A percentile compares a stretch with the other conserved stretches of the same genome.
Conservation (phyloP, 768 basidiomycete genomes). For the Leccinum ochraceum region DNA sequence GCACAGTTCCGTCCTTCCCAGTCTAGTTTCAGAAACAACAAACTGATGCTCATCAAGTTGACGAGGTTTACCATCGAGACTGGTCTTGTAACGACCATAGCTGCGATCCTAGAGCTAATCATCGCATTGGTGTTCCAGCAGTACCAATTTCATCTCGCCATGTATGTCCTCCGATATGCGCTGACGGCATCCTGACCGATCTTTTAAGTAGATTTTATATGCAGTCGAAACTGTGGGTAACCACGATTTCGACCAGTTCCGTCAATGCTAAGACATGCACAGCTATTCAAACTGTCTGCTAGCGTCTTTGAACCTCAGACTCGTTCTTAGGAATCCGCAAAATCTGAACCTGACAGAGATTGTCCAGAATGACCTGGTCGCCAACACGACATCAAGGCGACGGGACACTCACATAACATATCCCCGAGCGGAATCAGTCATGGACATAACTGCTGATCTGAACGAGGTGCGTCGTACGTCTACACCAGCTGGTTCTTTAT, state of each 20-base stretch:
- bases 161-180: slow-evolving; percentile 14
- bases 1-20: slow-evolving; percentile 18
- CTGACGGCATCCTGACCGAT: too few relatives aligned
- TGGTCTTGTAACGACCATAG: slow-evolving; percentile 21
- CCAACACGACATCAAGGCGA: too few relatives aligned
- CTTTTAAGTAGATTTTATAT: not conserved
- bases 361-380: not conserved
- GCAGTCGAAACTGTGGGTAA: slow-evolving; percentile 8
- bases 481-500: too few relatives aligned
- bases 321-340: not conserved
- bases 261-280: not conserved
- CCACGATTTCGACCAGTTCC: too few relatives aligned
- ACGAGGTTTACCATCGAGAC: slow-evolving; percentile 29
- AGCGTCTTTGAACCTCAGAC: slow-evolving; percentile 10
- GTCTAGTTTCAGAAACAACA: slow-evolving; percentile 4
- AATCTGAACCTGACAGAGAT: not conserved
- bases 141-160: slow-evolving; percentile 15
- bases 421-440: not conserved
- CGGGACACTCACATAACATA: not conserved
- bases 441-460: not conserved
- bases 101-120: slow-evolving; percentile 19
- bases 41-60: slow-evolving; percentile 7
- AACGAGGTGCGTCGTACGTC: not conserved
- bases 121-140: slow-evolving; percentile 3
- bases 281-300: slow-evolving; percentile 20